A percentile compares a stretch with the other conserved stretches of the same genome.
Evolutionary conservation across 331 rosid genomes (phyloP).

Genomic region (Rhamnella rubrinervis): DNA sequence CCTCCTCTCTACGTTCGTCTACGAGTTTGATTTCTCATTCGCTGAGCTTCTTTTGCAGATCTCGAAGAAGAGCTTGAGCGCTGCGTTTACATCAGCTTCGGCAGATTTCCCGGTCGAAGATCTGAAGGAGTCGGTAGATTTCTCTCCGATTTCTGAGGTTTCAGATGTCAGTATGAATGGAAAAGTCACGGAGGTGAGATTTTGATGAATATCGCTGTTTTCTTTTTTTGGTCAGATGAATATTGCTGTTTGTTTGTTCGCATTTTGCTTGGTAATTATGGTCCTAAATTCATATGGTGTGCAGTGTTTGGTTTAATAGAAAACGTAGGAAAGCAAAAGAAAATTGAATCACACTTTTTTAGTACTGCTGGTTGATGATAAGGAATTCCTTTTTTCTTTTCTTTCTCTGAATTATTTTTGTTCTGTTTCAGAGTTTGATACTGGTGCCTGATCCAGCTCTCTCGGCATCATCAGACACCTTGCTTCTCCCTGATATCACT

Average conservation of each 20-base stretch:
- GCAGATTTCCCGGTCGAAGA: conserved; percentile 16
- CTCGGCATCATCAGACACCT: conserved; percentile 11
- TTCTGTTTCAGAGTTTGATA: conserved; percentile 17
- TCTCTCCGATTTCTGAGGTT: conserved; percentile 27
- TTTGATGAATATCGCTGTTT: background rate
- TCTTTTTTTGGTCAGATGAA: background rate
- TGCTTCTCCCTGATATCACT: conserved; percentile 26
- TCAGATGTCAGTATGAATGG: conserved; percentile 8
- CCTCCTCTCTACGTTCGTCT: background rate
- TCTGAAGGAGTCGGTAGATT: conserved; percentile 20
- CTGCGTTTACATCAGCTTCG: conserved; percentile 34
- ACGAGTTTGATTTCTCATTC: conserved; percentile 7
- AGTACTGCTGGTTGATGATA: background rate
- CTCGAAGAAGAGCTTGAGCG: conserved; percentile 43
- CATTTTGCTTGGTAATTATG: background rate
- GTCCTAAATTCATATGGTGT: too few species aligned
- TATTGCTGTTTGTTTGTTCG: background rate
- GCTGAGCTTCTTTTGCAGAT: conserved; percentile 27
- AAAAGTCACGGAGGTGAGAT: conserved; percentile 14
- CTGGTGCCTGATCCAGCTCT: conserved; percentile 9
- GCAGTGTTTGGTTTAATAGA: background rate
- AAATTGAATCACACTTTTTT: background rate
- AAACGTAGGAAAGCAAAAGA: background rate
- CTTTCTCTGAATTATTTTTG: background rate
- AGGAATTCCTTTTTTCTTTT: background rate